Evolutionary conservation across 2,329 filamentous ascomycete genomes (phyloP).

Genomic region (Colletotrichum spaethianum): DNA sequence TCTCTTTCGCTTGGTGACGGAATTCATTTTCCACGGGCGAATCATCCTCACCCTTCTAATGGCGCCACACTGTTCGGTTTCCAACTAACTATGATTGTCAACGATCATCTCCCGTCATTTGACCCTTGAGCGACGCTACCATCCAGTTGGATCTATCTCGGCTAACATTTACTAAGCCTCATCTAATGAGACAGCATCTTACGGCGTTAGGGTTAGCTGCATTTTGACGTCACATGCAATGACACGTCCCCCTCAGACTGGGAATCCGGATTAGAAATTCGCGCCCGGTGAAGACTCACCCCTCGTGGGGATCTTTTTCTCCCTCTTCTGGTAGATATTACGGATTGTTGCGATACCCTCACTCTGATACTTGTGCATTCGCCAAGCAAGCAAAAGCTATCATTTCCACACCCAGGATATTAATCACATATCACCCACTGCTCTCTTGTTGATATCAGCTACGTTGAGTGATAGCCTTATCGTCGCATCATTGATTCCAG

Average conservation of each 20-base stretch:
- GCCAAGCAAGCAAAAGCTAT: neutral
- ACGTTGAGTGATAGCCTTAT: neutral
- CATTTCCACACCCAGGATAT: neutral
- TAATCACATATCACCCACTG: neutral
- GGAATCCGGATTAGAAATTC: neutral
- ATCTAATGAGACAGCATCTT: constrained; percentile 7
- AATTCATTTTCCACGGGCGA: constrained; percentile 26
- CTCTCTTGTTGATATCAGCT: neutral
- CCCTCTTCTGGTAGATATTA: neutral
- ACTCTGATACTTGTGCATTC: neutral
- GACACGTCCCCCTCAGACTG: neutral
- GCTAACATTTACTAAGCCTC: neutral
- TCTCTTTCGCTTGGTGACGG: neutral
- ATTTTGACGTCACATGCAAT: constrained; percentile 26
- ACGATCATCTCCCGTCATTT: constrained; percentile 1
- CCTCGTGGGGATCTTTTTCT: neutral
- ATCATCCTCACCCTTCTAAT: neutral
- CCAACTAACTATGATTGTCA: neutral
- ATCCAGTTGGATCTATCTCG: constrained; percentile 2
- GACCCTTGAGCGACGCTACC: neutral
- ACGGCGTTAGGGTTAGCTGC: constrained; percentile 3
- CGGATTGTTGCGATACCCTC: neutral
- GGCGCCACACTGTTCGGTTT: neutral
- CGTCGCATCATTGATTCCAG: neutral
- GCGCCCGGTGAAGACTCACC: neutral